Conservation (phyloP, 176 grass and related monocot species). For the Aegilops bicornis region DNA sequence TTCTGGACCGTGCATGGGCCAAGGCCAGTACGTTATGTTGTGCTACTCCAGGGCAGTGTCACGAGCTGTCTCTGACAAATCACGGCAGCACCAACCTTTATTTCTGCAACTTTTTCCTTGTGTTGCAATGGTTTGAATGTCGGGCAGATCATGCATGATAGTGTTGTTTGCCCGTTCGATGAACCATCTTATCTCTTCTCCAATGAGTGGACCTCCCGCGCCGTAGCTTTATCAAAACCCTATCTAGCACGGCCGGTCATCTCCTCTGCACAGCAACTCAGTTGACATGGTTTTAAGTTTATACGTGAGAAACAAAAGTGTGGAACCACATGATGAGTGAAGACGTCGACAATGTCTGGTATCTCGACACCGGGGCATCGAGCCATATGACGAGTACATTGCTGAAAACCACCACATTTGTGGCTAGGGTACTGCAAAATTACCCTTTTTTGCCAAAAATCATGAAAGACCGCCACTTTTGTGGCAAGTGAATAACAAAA, state of each 20-base stretch:
- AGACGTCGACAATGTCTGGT: too few relatives aligned
- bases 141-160: background rate
- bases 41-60: background rate
- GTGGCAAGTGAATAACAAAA: too few relatives aligned
- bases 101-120: background rate
- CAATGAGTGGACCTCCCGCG: background rate
- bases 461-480: too few relatives aligned
- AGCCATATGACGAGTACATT: too few relatives aligned
- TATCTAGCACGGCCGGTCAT: background rate
- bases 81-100: background rate
- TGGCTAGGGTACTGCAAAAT: too few relatives aligned
- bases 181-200: background rate
- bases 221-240: background rate
- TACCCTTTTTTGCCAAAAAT: too few relatives aligned
- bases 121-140: background rate
- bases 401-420: too few relatives aligned
- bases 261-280: background rate
- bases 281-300: too few relatives aligned
- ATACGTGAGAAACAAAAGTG: too few relatives aligned
- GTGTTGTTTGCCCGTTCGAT: background rate
- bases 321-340: too few relatives aligned
- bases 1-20: constrained; percentile 25
- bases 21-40: constrained; percentile 22
- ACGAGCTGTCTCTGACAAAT: constrained; percentile 27
- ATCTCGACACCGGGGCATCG: too few relatives aligned